Percentiles rank a stretch among this genome's conserved stretches.
These are phyloP conservation scores for Podospora appendiculata DNA, from an alignment of 495 filamentous ascomycete species.

Conservation along the genomic window DNA sequence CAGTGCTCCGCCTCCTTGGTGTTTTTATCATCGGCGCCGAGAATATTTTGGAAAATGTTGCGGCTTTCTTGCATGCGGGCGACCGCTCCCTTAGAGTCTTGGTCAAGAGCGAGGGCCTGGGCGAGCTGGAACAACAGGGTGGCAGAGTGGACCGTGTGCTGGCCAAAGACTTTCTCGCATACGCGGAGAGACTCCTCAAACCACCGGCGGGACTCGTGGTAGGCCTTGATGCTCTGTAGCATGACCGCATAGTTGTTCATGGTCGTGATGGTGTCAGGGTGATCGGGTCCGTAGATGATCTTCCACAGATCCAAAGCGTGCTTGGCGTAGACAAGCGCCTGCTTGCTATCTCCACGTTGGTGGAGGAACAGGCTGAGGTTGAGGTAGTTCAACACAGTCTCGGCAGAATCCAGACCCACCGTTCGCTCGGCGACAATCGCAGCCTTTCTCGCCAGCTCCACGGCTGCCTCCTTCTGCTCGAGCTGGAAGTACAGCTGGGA, in stretches of 20 bases:
- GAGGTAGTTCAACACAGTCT: conserved; percentile 89
- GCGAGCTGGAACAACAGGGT: conserved; percentile 95
- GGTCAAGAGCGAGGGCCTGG: conserved; percentile 86
- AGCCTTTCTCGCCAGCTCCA: conserved; percentile 92
- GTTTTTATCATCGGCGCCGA: conserved; percentile 85
- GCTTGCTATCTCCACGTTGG: conserved; percentile 76
- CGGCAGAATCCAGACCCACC: conserved; percentile 83
- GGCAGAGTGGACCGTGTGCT: conserved; percentile 83
- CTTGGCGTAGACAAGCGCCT: conserved; percentile 75
- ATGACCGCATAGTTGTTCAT: conserved; percentile 99
- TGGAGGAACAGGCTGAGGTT: conserved; percentile 96
- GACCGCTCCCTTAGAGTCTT: conserved; percentile 84
- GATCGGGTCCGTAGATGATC: conserved; percentile 85
- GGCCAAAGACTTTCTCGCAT: conserved; percentile 81
- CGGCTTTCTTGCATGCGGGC: conserved; percentile 89
- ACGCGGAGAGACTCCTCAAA: conserved; percentile 86
- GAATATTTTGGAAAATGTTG: conserved; percentile 80
- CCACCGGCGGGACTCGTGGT: conserved; percentile 88
- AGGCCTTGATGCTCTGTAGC: conserved; percentile 88
- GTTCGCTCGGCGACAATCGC: conserved; percentile 95
- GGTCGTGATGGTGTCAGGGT: conserved; percentile 97
- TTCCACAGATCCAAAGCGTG: conserved; percentile 96
- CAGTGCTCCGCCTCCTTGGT: conserved; percentile 91
- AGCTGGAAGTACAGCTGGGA: conserved; percentile 94
- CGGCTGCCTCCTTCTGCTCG: conserved; percentile 89